phyloP scores from a whole-genome alignment of 148 eudicot genomes.

The Hydrangea macrophylla region DNA sequence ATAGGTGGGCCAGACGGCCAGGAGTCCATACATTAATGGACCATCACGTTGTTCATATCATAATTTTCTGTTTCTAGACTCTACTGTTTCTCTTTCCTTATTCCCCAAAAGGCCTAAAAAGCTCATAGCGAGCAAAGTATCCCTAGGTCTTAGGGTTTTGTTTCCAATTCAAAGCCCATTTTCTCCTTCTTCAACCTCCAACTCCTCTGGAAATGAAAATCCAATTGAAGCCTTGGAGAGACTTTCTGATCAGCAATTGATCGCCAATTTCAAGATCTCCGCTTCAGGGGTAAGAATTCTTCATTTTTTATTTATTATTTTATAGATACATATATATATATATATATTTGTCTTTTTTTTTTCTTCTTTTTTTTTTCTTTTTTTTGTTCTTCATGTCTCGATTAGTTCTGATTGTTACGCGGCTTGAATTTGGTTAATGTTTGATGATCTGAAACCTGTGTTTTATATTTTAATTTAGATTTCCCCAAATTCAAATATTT shows the following conservation, averaged over 20 bases:
- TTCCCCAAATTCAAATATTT: neutral
- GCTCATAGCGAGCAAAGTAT: neutral
- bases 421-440: too few species aligned
- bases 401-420: neutral
- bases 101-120: neutral
- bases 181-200: neutral
- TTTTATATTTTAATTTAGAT: neutral
- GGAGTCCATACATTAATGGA: too few species aligned
- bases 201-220: neutral
- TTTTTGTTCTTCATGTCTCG: neutral
- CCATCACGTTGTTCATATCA: too few species aligned
- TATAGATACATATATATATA: neutral
- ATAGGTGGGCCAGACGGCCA: too few species aligned
- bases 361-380: neutral
- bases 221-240: neutral
- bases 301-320: neutral
- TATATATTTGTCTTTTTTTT: neutral
- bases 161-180: slow-evolving; percentile 1
- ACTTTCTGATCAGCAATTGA: neutral
- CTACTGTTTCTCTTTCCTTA: neutral
- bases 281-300: neutral
- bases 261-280: neutral
- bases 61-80: too few species aligned
- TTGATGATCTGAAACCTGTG: neutral
- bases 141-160: neutral